Percentiles rank a stretch among this genome's conserved stretches.
Evolutionary conservation across 2,329 filamentous ascomycete species (phyloP).

Genomic region (Claviceps africana): DNA sequence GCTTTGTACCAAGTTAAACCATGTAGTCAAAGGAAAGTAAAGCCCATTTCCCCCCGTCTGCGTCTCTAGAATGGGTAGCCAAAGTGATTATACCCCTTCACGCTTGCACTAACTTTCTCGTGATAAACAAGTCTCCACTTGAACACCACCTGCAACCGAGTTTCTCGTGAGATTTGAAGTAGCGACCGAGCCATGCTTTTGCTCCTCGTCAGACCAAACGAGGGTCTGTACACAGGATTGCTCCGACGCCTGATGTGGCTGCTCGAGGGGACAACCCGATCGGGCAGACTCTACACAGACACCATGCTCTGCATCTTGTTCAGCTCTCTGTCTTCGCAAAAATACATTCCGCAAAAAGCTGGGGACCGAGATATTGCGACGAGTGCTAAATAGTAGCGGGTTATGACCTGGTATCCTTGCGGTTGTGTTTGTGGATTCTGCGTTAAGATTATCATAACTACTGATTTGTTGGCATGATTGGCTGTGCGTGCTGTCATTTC

Average conservation of each 20-base stretch:
- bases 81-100: neutral
- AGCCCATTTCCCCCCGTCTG: neutral
- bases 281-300: neutral
- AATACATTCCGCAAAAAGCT: slow-evolving; percentile 12
- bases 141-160: neutral
- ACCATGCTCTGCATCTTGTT: neutral
- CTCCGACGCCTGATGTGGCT: slow-evolving; percentile 2
- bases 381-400: slow-evolving; percentile 22
- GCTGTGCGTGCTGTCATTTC: slow-evolving; percentile 6
- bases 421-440: neutral
- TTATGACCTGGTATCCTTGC: slow-evolving; percentile 11
- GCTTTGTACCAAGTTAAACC: neutral
- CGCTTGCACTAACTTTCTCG: neutral
- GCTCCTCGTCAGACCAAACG: slow-evolving; percentile 16
- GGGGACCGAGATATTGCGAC: slow-evolving; percentile 13
- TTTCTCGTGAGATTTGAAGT: neutral
- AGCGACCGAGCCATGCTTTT: neutral
- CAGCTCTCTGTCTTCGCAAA: neutral
- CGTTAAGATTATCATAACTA: neutral
- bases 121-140: slow-evolving; percentile 2
- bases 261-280: neutral
- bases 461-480: slow-evolving; percentile 7
- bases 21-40: neutral
- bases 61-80: neutral
- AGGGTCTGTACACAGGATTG: slow-evolving; percentile 12